Evolutionary conservation across 2,329 filamentous ascomycete species (phyloP).

Genomic region (Dothideomycetes sp.): DNA sequence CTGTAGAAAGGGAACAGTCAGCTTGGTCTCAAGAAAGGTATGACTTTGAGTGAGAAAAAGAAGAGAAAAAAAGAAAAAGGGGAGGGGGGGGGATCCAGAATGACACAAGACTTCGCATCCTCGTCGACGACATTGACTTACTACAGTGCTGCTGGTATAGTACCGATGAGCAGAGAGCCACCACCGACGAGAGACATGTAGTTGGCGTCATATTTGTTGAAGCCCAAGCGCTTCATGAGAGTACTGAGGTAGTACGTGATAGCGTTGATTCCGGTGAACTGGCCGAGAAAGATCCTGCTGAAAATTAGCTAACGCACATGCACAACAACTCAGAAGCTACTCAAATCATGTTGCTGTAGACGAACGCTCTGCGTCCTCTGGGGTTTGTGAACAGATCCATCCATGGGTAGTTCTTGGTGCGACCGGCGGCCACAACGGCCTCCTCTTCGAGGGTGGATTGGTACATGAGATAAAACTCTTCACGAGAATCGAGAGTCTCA

Average conservation of each 20-base stretch:
- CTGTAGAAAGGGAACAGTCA: too few relatives aligned
- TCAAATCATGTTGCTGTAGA: slow-evolving; percentile 64
- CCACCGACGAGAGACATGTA: slow-evolving; percentile 71
- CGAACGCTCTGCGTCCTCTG: slow-evolving; percentile 54
- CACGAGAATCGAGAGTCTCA: slow-evolving; percentile 46
- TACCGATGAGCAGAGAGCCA: slow-evolving; percentile 50
- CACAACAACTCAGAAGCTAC: too few relatives aligned
- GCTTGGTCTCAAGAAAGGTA: too few relatives aligned
- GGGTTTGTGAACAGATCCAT: slow-evolving; percentile 65
- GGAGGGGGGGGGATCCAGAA: too few relatives aligned
- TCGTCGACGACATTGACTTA: too few relatives aligned
- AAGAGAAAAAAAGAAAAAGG: too few relatives aligned
- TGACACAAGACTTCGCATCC: too few relatives aligned
- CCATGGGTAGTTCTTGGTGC: slow-evolving; percentile 55
- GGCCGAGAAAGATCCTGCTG: slow-evolving; percentile 62
- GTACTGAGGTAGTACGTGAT: slow-evolving; percentile 65
- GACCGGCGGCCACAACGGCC: slow-evolving; percentile 41
- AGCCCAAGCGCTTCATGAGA: slow-evolving; percentile 60
- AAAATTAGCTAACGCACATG: too few relatives aligned
- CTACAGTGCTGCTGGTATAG: slow-evolving; percentile 37
- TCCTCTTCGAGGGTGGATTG: slow-evolving; percentile 49
- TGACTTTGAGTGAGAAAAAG: too few relatives aligned
- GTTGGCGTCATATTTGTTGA: slow-evolving; percentile 51
- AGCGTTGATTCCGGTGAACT: slow-evolving; percentile 61
- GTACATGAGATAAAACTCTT: slow-evolving; percentile 67